These are phyloP conservation scores for Aureobasidium mangrovei DNA, from an alignment of 2,329 filamentous ascomycete genomes.

Conservation along the genomic window DNA sequence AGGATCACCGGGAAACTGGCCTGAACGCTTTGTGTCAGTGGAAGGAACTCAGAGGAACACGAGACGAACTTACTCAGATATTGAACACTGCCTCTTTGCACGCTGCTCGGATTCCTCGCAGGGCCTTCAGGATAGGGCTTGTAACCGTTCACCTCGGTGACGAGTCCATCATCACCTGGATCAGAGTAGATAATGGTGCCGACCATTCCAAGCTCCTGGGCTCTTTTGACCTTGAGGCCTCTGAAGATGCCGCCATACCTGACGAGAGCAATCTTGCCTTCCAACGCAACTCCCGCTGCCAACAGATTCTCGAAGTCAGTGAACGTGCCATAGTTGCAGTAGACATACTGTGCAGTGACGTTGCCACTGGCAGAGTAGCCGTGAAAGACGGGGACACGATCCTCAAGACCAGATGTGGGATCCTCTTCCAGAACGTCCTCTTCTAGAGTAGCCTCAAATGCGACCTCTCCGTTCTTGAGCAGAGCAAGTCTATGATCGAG, in stretches of 20 bases:
- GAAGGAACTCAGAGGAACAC: not conserved
- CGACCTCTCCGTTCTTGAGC: slow-evolving; percentile 31
- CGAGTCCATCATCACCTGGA: slow-evolving; percentile 76
- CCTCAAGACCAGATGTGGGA: slow-evolving; percentile 49
- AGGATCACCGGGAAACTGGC: slow-evolving; percentile 59
- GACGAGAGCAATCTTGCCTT: slow-evolving; percentile 78
- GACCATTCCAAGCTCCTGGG: slow-evolving; percentile 81
- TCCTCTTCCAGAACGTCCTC: slow-evolving; percentile 83
- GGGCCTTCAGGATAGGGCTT: slow-evolving; percentile 76
- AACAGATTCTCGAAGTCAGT: slow-evolving; percentile 75
- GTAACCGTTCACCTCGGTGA: slow-evolving; percentile 66
- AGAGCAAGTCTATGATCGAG: slow-evolving; percentile 38
- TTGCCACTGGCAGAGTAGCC: slow-evolving; percentile 91
- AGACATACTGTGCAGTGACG: slow-evolving; percentile 79
- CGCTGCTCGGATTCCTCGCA: slow-evolving; percentile 70
- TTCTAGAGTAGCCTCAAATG: slow-evolving; percentile 55
- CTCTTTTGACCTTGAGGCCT: slow-evolving; percentile 85
- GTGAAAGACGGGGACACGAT: slow-evolving; percentile 52
- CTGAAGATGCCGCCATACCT: slow-evolving; percentile 84
- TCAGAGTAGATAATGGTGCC: slow-evolving; percentile 81
- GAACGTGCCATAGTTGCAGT: slow-evolving; percentile 84
- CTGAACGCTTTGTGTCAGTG: slow-evolving; percentile 26
- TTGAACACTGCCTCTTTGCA: slow-evolving; percentile 80
- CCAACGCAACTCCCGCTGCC: slow-evolving; percentile 62
- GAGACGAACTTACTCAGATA: slow-evolving; percentile 34